phyloP scores from a whole-genome alignment of 495 filamentous ascomycete genomes.

The Thermochaetoides thermophila region DNA sequence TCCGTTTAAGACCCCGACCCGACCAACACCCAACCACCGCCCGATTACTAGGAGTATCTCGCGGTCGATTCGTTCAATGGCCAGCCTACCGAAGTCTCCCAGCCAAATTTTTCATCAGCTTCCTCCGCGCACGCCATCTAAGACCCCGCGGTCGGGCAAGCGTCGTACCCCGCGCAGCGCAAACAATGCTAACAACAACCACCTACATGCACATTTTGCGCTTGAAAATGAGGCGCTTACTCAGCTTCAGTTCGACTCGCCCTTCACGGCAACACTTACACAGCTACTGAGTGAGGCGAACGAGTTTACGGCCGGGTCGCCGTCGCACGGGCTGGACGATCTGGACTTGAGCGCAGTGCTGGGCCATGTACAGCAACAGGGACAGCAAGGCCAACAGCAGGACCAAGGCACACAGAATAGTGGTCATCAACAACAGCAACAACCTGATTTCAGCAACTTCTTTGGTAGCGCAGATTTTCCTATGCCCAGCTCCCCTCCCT shows the following conservation, averaged over 20 bases:
- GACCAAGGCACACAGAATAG: conserved; percentile 15
- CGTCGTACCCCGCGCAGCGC: conserved; percentile 27
- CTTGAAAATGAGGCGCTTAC: conserved; percentile 10
- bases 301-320: conserved; percentile 25
- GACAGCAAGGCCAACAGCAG: conserved; percentile 8
- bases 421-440: too few relatives aligned
- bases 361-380: not conserved
- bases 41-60: conserved; percentile 42
- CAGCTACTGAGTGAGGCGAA: conserved; percentile 43
- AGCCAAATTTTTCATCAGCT: conserved; percentile 19
- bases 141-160: conserved; percentile 22
- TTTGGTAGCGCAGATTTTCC: conserved; percentile 33
- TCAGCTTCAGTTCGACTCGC: conserved; percentile 29
- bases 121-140: conserved; percentile 30
- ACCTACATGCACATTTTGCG: conserved; percentile 17
- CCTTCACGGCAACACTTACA: conserved; percentile 44
- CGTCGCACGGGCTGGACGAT: conserved; percentile 18
- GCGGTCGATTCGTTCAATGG: conserved; percentile 31
- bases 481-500: conserved; percentile 43
- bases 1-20: conserved; percentile 40
- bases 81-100: conserved; percentile 22
- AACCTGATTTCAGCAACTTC: conserved; percentile 30
- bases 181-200: not conserved
- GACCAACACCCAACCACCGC: conserved; percentile 41
- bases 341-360: conserved; percentile 25